Base-by-base conservation (phyloP, 352 stramenopile genomes). In the Pythium chondricola region DNA sequence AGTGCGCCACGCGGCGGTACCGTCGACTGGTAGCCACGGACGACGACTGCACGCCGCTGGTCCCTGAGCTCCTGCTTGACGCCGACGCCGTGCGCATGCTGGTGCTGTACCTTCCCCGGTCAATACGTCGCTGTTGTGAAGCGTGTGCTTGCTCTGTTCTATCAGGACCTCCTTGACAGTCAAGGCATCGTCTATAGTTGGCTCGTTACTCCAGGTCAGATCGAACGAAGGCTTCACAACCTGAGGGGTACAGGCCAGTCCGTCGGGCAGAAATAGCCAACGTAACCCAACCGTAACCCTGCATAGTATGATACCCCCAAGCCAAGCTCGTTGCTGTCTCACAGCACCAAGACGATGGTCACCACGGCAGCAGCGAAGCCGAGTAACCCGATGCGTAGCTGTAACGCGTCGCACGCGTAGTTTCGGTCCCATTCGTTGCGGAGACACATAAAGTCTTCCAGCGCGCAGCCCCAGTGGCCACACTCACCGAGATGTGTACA, bases 371-470 rank as follows among this genome's bases (percentile, higher is more conserved):
- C 27, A 1, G 63, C 20, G 10, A 52, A 20, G 17, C 31, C 25
- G 17, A 41, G 42, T 17, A 47, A 47, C 3, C 50, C 35, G 18
- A 42, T 6, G 20, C 46, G 32, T 7, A 61, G 26, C 5, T 31
- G 36, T 52, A 47, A 40, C 25, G 65, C 56, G 2, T 13, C 27
- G 45, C 76, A 93, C 21, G 78, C 43, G 58, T 93, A 83, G 37
- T 76, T 43, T 26, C 56, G 69, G 49, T 89, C 79, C 82, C 82
- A 96, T 54, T 96, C 84, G 63, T 92, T 89, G 33, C 88, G 82
- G 26, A 90, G 75, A 57, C 88, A 97, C 70, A 90, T 94, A 48
- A 96, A 96, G 52, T 97, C 88, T 44, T 92, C 67, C 29, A 95
- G 70, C 31, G 69, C 50, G 52, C 88, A 97, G 45, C 66, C 61